phyloP scores from a whole-genome alignment of 225 moss, liverwort and hornwort species.

The Polytrichum commune region DNA sequence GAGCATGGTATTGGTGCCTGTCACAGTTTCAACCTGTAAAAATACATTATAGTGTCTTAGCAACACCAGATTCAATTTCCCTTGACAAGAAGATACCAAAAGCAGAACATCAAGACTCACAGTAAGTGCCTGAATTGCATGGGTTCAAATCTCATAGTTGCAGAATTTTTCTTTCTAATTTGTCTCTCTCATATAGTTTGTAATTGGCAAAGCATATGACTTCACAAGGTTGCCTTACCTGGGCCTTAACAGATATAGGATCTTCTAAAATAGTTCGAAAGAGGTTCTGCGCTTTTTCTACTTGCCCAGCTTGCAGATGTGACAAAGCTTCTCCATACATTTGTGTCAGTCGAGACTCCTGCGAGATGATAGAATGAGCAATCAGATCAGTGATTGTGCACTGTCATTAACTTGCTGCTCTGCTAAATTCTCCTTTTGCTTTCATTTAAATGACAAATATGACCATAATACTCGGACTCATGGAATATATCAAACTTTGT shows the following conservation, averaged over 20 bases:
- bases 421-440: neutral
- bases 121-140: too few relatives aligned
- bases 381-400: too few relatives aligned
- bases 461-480: neutral
- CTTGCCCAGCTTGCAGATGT: slow-evolving; percentile 53
- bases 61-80: neutral
- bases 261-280: slow-evolving; percentile 67
- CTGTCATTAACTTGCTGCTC: too few relatives aligned
- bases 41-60: neutral
- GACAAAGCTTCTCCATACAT: slow-evolving; percentile 73
- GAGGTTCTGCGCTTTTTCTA: slow-evolving; percentile 51
- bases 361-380: neutral
- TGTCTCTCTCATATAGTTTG: too few relatives aligned
- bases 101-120: too few relatives aligned
- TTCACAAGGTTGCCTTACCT: slow-evolving; percentile 26
- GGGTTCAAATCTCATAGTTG: too few relatives aligned
- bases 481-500: neutral
- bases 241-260: slow-evolving; percentile 64
- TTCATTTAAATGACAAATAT: neutral
- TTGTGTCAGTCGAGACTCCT: slow-evolving; percentile 71
- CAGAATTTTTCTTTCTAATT: too few relatives aligned
- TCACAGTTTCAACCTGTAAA: slow-evolving; percentile 48
- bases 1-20: slow-evolving; percentile 61
- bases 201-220: too few relatives aligned
- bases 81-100: too few relatives aligned